Evolutionary conservation across 2,329 filamentous ascomycete genomes (phyloP), one percentile per base, ranked within the genome.

Genomic region (Sarocladium brachiariae): DNA sequence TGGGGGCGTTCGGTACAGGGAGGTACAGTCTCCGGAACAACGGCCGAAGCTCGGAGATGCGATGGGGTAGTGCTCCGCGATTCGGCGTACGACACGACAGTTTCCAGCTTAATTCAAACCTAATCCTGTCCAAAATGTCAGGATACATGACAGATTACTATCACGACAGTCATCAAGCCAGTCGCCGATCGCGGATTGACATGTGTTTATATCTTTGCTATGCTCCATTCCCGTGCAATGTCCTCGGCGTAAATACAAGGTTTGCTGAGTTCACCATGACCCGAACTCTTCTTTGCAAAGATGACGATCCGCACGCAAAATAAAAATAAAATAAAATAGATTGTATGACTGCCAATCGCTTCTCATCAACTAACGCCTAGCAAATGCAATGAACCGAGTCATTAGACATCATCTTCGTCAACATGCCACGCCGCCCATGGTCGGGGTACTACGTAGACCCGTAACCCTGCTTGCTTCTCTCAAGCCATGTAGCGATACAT

Each of bases 401-500:
- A 49, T 49, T 31, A 49, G 11, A 45, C 39, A n/a, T 45, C 39
- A 45, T 51, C 41, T 34, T 14, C 50, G 21, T 39, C 18, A 39
- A 19, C 4, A 16, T 8, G n/a, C 7, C 16, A 39, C n/a, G n/a
- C n/a, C n/a, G n/a, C n/a, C n/a, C n/a, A n/a, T n/a, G n/a, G n/a
- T n/a, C n/a, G n/a, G n/a, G n/a, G n/a, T n/a, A n/a, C n/a, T n/a
- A n/a, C n/a, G n/a, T n/a, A n/a, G n/a, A n/a, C n/a, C n/a, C n/a
- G n/a, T n/a, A n/a, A n/a, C n/a, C n/a, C n/a, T n/a, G n/a, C n/a
- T n/a, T n/a, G n/a, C 10, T 38, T 24, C 9, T 39, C 52, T 68
- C 69, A 91, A 23, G 87, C 87, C 33, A 90, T 66, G 59, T 91
- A 91, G 54, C 78, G 75, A 64, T 91, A 91, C 10, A 77, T 76